These are phyloP conservation scores for Colletotrichum siamense DNA, from an alignment of 2,329 filamentous ascomycete species.

Conservation along the genomic window DNA sequence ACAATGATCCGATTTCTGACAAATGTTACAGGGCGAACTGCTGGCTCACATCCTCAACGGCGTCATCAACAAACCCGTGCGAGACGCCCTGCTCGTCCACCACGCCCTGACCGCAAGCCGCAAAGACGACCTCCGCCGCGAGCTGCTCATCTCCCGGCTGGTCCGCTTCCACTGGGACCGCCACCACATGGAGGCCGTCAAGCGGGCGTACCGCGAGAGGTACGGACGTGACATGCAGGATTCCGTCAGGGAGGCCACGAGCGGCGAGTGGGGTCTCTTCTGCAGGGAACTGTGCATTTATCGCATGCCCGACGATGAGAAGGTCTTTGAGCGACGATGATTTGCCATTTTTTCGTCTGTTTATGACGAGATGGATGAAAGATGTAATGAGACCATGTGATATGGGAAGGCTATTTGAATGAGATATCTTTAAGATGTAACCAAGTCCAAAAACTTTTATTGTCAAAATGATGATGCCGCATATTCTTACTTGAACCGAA, in stretches of 20 bases:
- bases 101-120: conserved; percentile 83
- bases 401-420: conserved; percentile 2
- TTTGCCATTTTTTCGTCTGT: background rate
- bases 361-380: background rate
- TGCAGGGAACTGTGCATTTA: conserved; percentile 73
- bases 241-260: conserved; percentile 78
- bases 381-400: conserved; percentile 5
- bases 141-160: conserved; percentile 85
- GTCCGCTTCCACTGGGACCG: conserved; percentile 94
- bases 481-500: background rate
- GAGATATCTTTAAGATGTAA: background rate
- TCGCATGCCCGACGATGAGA: conserved; percentile 64
- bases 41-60: conserved; percentile 96
- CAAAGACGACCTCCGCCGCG: conserved; percentile 76
- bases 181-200: conserved; percentile 79
- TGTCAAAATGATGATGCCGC: background rate
- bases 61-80: conserved; percentile 92
- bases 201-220: conserved; percentile 78
- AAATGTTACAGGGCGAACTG: conserved; percentile 77
- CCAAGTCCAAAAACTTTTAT: background rate
- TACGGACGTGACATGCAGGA: conserved; percentile 79
- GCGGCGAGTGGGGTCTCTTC: conserved; percentile 78
- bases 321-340: conserved; percentile 48
- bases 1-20: background rate
- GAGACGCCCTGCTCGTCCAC: conserved; percentile 88